phyloP scores from a whole-genome alignment of 306 rosid species.

The Vicia sativa region DNA sequence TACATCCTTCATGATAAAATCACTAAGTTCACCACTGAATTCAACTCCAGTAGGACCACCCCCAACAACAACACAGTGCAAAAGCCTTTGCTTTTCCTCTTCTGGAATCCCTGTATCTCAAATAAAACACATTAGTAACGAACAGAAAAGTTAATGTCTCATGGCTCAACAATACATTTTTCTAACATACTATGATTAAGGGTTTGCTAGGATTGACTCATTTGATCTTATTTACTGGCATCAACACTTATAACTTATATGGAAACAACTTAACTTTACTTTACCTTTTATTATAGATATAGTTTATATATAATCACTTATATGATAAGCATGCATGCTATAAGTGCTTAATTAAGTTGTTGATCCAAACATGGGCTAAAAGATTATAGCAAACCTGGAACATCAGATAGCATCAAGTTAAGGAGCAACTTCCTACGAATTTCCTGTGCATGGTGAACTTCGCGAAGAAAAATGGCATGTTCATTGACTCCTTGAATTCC shows the following conservation, averaged over 20 bases:
- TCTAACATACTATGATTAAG: not conserved
- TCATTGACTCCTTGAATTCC: conserved; percentile 88
- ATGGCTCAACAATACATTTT: not conserved
- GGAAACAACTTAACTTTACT: not conserved
- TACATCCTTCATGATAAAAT: conserved; percentile 84
- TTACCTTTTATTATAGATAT: not conserved
- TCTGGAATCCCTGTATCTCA: conserved; percentile 66
- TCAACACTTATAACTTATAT: not conserved
- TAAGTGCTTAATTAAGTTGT: not conserved
- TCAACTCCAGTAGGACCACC: conserved; percentile 99
- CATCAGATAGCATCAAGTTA: conserved; percentile 86
- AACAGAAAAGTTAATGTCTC: not conserved
- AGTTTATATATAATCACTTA: not conserved
- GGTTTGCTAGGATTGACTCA: not conserved
- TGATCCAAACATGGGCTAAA: not conserved
- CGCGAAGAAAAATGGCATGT: conserved; percentile 89
- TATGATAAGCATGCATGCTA: not conserved
- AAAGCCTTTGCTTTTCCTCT: conserved; percentile 78
- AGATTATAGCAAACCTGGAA: conserved; percentile 63
- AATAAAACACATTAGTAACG: conserved; percentile 18
- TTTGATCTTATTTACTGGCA: not conserved
- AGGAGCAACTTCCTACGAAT: conserved; percentile 90
- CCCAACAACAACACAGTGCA: conserved; percentile 96
- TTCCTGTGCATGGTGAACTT: conserved; percentile 95
- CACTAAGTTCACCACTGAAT: conserved; percentile 98